A percentile compares a stretch with the other conserved stretches of the same genome.
Evolutionary conservation across 768 basidiomycete genomes (phyloP).

Genomic region (Boletus sp.): DNA sequence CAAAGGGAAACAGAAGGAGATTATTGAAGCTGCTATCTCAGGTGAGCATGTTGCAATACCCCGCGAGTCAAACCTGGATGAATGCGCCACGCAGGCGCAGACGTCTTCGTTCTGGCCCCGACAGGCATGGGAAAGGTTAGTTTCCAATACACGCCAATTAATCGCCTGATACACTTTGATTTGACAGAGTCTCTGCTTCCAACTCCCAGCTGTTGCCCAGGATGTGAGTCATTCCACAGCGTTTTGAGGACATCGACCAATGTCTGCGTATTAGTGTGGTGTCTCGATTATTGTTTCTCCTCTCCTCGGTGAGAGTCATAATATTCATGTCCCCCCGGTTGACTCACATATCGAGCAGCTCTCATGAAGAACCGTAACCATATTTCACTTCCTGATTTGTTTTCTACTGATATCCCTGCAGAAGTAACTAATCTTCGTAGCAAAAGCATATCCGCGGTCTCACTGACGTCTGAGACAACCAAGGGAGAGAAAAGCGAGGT

Average conservation of each 20-base stretch:
- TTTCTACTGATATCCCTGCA: constrained; percentile 27
- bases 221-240: constrained; percentile 36
- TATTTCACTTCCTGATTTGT: neutral
- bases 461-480: constrained; percentile 66
- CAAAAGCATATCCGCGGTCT: constrained; percentile 53
- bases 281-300: constrained; percentile 77
- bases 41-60: constrained; percentile 37
- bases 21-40: constrained; percentile 64
- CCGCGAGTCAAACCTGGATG: neutral
- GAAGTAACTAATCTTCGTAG: constrained; percentile 61
- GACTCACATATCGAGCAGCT: constrained; percentile 40
- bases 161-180: neutral
- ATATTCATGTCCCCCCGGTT: neutral
- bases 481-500: constrained; percentile 55
- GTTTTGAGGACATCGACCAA: neutral
- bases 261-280: constrained; percentile 45
- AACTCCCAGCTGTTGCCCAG: constrained; percentile 71
- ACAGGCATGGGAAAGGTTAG: constrained; percentile 86
- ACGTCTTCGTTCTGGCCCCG: constrained; percentile 78
- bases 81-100: constrained; percentile 43
- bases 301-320: constrained; percentile 51
- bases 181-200: constrained; percentile 76
- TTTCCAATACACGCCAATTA: neutral
- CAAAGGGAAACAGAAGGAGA: constrained; percentile 75
- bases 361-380: constrained; percentile 77